These are phyloP conservation scores for Talaromyces liani DNA, from an alignment of 495 filamentous ascomycete species.

Conservation along the genomic window DNA sequence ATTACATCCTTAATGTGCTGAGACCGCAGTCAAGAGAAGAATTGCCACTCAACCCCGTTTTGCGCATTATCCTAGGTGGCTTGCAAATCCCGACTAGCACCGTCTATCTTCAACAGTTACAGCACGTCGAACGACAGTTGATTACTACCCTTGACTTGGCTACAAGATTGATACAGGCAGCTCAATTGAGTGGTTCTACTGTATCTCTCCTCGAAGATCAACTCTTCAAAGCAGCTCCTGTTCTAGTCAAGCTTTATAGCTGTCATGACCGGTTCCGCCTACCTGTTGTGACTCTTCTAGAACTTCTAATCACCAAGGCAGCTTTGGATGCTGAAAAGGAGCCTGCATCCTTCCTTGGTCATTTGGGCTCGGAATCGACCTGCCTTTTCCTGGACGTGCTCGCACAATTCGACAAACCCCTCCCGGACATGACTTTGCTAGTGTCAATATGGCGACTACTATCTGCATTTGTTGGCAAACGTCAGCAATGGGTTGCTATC, in stretches of 20 bases:
- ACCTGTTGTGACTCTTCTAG: constrained; percentile 60
- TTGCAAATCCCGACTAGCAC: constrained; percentile 56
- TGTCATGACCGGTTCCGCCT: constrained; percentile 57
- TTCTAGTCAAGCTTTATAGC: constrained; percentile 72
- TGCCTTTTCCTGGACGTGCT: constrained; percentile 76
- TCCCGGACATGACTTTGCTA: constrained; percentile 52
- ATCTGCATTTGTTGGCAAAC: constrained; percentile 77
- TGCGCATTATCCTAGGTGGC: constrained; percentile 61
- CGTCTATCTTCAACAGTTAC: constrained; percentile 50
- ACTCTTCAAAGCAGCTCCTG: constrained; percentile 67
- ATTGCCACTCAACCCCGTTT: constrained; percentile 68
- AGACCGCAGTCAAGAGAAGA: constrained; percentile 60
- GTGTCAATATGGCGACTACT: constrained; percentile 76
- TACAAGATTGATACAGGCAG: constrained; percentile 59
- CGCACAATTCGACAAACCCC: constrained; percentile 68
- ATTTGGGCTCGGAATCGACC: constrained; percentile 73
- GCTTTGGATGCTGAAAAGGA: constrained; percentile 53
- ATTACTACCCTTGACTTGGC: constrained; percentile 57
- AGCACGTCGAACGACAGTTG: constrained; percentile 54
- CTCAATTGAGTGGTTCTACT: constrained; percentile 53
- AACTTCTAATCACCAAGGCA: constrained; percentile 64
- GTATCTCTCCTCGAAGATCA: constrained; percentile 63
- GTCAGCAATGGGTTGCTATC: constrained; percentile 92
- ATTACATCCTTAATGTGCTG: constrained; percentile 69
- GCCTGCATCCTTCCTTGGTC: constrained; percentile 82